Evolutionary conservation across 768 basidiomycete species (phyloP).

Genomic region (Podaxis carcinomalis): DNA sequence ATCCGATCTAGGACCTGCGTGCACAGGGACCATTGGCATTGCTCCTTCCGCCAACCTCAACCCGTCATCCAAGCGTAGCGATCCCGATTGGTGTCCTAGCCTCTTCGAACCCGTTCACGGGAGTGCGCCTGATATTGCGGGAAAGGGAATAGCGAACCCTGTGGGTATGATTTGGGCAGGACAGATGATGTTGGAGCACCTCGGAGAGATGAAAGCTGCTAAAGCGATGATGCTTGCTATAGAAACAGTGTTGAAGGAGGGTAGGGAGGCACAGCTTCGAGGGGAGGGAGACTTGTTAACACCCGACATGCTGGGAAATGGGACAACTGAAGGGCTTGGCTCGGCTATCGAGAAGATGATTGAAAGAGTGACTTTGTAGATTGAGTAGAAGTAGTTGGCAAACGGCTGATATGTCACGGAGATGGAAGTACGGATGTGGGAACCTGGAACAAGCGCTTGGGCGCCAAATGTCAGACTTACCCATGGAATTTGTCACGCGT

Average conservation of each 20-base stretch:
- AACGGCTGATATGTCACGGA: not conserved
- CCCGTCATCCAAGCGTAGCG: constrained; percentile 25
- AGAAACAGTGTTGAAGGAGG: constrained; percentile 29
- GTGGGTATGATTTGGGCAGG: constrained; percentile 54
- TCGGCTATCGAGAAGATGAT: constrained; percentile 25
- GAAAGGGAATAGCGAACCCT: constrained; percentile 50
- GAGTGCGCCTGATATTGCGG: constrained; percentile 54
- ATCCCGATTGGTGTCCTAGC: constrained; percentile 40
- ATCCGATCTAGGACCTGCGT: constrained; percentile 51
- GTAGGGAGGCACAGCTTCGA: constrained; percentile 20
- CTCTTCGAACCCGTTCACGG: constrained; percentile 56
- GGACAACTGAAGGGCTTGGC: constrained; percentile 31
- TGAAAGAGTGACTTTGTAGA: not conserved
- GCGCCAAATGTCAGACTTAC: not conserved
- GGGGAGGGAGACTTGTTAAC: constrained; percentile 27
- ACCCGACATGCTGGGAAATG: constrained; percentile 34
- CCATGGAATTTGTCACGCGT: not conserved
- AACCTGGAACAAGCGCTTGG: not conserved
- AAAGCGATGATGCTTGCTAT: constrained; percentile 36
- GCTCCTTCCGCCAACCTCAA: constrained; percentile 52
- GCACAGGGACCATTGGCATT: constrained; percentile 52
- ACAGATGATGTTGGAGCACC: constrained; percentile 48
- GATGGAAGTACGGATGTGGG: not conserved
- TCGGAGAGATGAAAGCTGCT: constrained; percentile 37
- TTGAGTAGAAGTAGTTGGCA: not conserved